Evolutionary conservation across 805 yeast genomes (phyloP).

Genomic region (Nakazawaea siamensis): DNA sequence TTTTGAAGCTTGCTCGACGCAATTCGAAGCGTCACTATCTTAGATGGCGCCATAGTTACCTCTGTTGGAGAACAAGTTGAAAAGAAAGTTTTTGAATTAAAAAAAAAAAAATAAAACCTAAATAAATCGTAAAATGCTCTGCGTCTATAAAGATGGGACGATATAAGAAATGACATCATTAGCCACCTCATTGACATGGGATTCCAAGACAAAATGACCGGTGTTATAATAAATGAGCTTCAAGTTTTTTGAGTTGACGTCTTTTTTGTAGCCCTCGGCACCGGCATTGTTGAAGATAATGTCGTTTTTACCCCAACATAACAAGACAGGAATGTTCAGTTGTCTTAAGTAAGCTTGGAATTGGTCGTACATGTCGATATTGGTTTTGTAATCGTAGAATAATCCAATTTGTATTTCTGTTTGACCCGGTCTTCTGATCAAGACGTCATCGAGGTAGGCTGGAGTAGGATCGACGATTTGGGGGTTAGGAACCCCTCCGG

Average conservation of each 20-base stretch:
- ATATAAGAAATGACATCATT: neutral
- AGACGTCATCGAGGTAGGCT: constrained; percentile 21
- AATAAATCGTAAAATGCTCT: neutral
- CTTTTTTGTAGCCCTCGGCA: constrained; percentile 28
- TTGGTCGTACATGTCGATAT: constrained; percentile 26
- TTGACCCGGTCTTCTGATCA: constrained; percentile 20
- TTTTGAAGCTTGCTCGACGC: neutral
- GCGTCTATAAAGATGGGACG: neutral
- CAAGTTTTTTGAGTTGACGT: constrained; percentile 20
- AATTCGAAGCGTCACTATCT: neutral
- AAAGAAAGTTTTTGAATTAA: neutral
- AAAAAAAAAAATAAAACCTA: too few relatives aligned
- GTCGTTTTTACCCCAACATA: constrained; percentile 35
- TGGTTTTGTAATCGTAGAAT: constrained; percentile 27
- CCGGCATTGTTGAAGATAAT: constrained; percentile 26
- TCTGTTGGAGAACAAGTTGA: neutral
- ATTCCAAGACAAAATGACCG: constrained; percentile 27
- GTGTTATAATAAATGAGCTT: constrained; percentile 21
- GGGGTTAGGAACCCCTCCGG: constrained; percentile 13
- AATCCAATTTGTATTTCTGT: constrained; percentile 23
- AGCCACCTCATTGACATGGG: neutral
- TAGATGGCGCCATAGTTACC: neutral
- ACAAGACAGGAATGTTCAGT: constrained; percentile 26
- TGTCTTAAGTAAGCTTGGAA: constrained; percentile 26
- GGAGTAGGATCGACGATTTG: constrained; percentile 24